Conservation (phyloP, 2,329 filamentous ascomycete genomes). For the Lecanicillium sp. region DNA sequence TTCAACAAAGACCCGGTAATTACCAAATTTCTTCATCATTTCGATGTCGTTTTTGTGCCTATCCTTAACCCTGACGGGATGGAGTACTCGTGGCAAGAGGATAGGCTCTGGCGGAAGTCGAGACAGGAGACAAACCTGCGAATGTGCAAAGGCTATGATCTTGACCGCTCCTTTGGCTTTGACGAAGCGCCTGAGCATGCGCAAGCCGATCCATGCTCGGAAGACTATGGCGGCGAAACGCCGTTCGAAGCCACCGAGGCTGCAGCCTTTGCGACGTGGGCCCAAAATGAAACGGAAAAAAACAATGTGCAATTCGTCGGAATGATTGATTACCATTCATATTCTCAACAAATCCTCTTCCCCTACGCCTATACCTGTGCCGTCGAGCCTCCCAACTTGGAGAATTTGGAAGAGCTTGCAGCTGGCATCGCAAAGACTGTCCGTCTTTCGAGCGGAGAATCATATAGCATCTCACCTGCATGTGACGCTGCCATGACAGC, state of each 20-base stretch:
- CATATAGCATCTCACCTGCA: constrained; percentile 73
- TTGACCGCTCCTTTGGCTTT: constrained; percentile 82
- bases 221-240: constrained; percentile 76
- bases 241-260: constrained; percentile 84
- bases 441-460: constrained; percentile 68
- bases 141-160: constrained; percentile 82
- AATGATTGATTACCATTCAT: constrained; percentile 86
- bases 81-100: constrained; percentile 85
- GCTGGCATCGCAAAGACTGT: constrained; percentile 86
- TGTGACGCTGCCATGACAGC: constrained; percentile 68
- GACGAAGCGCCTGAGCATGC: constrained; percentile 68
- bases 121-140: constrained; percentile 73
- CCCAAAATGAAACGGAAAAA: constrained; percentile 65
- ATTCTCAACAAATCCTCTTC: constrained; percentile 90
- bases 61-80: constrained; percentile 92
- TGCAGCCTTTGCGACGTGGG: constrained; percentile 71
- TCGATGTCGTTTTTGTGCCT: constrained; percentile 84
- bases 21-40: constrained; percentile 72
- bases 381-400: constrained; percentile 71
- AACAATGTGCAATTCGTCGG: constrained; percentile 74
- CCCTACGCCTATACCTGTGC: constrained; percentile 85
- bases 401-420: constrained; percentile 87
- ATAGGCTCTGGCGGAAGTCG: constrained; percentile 94
- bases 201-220: constrained; percentile 76
- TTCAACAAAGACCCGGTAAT: constrained; percentile 69